Evolutionary conservation across 169 alveolate genomes (phyloP), one percentile per base, ranked within the genome.

Genomic region (Babesia sp.): DNA sequence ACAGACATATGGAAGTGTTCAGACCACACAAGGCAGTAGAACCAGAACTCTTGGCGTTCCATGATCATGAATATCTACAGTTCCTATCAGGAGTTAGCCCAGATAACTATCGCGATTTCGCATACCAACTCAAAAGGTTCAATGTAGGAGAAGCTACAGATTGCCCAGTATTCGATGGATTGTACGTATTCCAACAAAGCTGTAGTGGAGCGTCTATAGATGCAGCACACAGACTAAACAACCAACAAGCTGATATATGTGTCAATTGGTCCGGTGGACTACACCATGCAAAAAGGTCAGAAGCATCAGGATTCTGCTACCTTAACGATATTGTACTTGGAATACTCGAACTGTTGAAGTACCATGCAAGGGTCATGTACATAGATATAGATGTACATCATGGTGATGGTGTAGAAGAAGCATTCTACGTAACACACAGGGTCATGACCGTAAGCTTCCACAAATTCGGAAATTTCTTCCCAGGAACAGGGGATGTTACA

Each of bases 351-450:
- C 85, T 98, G 54, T 91, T 98, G 31, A 97, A 97, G 85, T 96
- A 96, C 74, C 98, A 97, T 90, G 97, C 98, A n/a, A 91, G 99
- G 55, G 99, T 98, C 18, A 93, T 98, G 92, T 98, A 98, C 85
- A 93, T 98, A 51, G 99, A 98, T 84, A 97, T 98, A 29, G 99
- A 98, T 81, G 98, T 97, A 8, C 99, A 96, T 79, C 99, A 97
- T 85, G 99, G 99, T 34, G 99, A 97, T 84, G 99, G 99, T 6
- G 99, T 97, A 3, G 99, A 97, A 82, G 99, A 97, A 71, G 99
- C 99, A 14, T 97, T 97, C 76, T 96, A 94, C 87, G 93, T 95
- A n/a, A 93, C 99, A 1, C 96, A 96, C 90, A 90, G 99, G 71
- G 99, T 97, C 18, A 93, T 98, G 98, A 98, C 99, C 7, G 97